Conservation (phyloP, 768 basidiomycete genomes). For the Boletales sp. region DNA sequence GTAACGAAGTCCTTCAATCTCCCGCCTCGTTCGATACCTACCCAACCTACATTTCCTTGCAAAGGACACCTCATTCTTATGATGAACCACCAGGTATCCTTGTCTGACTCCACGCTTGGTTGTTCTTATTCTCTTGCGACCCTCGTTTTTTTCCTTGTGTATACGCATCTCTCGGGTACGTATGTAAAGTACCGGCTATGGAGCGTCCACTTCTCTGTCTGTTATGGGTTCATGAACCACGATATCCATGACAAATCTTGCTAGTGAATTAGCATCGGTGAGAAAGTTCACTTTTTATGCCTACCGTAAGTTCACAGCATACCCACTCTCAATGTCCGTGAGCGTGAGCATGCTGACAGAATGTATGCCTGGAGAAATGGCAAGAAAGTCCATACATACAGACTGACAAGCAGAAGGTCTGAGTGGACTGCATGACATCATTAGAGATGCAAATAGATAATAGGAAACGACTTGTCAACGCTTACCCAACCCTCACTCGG, state of each 20-base stretch:
- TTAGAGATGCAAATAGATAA: constrained; percentile 1
- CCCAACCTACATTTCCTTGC: not conserved
- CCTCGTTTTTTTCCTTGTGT: not conserved
- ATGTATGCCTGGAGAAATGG: constrained; percentile 77
- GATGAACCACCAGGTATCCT: constrained; percentile 20
- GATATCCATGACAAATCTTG: too few relatives aligned
- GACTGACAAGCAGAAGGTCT: constrained; percentile 82
- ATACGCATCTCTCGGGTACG: too few relatives aligned
- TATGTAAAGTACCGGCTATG: too few relatives aligned
- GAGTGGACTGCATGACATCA: constrained; percentile 53
- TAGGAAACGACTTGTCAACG: constrained; percentile 9
- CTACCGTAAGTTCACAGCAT: constrained; percentile 70
- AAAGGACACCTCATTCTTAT: constrained; percentile 7
- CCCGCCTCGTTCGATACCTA: not conserved
- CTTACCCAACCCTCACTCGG: constrained; percentile 76
- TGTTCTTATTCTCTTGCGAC: constrained; percentile 20
- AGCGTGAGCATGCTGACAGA: constrained; percentile 67
- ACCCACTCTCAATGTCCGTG: constrained; percentile 72
- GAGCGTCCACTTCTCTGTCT: too few relatives aligned
- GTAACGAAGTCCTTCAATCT: too few relatives aligned
- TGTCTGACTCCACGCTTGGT: constrained; percentile 5
- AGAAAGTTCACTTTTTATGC: constrained; percentile 1
- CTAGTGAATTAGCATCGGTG: too few relatives aligned
- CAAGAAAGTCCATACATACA: constrained; percentile 82
- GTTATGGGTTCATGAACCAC: too few relatives aligned